Conservation (phyloP, 1,139 yeast species). For the Scheffersomyces illinoinensis region DNA sequence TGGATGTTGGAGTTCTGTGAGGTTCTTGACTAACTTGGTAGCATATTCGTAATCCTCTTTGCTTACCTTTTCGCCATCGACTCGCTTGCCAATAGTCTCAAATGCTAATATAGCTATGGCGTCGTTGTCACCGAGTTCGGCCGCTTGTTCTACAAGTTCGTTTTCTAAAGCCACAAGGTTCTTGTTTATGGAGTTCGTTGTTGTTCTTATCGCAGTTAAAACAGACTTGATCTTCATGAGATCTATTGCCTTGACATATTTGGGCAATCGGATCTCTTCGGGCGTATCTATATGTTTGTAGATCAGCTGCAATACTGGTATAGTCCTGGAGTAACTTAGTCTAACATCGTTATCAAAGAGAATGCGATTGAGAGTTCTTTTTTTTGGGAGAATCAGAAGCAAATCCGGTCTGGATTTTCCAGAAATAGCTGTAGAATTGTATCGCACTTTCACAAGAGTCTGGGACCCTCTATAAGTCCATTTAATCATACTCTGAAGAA, state of each 20-base stretch:
- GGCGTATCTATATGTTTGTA: conserved; percentile 48
- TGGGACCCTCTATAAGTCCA: not conserved
- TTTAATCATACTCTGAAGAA: not conserved
- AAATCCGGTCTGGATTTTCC: conserved; percentile 40
- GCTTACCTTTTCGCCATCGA: conserved; percentile 24
- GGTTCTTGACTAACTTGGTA: conserved; percentile 55
- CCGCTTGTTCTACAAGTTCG: conserved; percentile 74
- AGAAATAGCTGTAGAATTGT: not conserved
- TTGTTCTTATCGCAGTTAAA: conserved; percentile 59
- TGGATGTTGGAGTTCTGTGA: conserved; percentile 67
- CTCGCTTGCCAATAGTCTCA: conserved; percentile 46
- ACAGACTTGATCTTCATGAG: conserved; percentile 69
- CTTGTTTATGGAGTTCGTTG: conserved; percentile 59
- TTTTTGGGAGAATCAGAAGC: conserved; percentile 56
- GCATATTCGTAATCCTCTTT: conserved; percentile 65
- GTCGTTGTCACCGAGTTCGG: conserved; percentile 78
- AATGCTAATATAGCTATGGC: conserved; percentile 75
- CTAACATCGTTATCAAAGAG: conserved; percentile 67
- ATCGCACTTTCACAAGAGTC: not conserved
- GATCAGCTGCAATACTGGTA: conserved; percentile 52
- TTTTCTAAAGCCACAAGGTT: conserved; percentile 63
- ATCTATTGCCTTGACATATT: conserved; percentile 52
- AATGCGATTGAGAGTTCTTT: conserved; percentile 55
- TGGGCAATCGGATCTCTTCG: conserved; percentile 38
- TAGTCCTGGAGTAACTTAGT: conserved; percentile 51